phyloP scores from a whole-genome alignment of 2,329 filamentous ascomycete genomes.

The Trichoderma guizhouense region DNA sequence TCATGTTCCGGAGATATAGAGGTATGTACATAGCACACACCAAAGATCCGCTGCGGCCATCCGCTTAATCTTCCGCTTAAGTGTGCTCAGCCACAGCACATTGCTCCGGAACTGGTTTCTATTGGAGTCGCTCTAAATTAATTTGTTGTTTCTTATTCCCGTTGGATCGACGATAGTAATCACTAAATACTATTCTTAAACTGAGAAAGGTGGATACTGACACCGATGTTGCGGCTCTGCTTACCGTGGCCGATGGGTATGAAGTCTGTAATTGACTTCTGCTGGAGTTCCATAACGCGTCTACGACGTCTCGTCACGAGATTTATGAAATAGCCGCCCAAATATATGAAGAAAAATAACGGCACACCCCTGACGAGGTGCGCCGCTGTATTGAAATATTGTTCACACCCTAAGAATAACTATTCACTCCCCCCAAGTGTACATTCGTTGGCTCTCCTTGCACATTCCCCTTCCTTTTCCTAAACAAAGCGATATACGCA shows the following conservation, averaged over 20 bases:
- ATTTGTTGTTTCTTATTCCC: background rate
- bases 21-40: background rate
- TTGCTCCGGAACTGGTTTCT: background rate
- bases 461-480: constrained; percentile 1
- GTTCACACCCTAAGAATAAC: constrained; percentile 16
- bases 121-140: background rate
- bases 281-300: background rate
- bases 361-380: background rate
- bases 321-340: background rate
- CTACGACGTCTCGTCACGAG: background rate
- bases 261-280: background rate
- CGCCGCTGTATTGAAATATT: constrained; percentile 10
- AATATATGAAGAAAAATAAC: background rate
- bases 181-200: background rate
- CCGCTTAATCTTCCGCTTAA: background rate
- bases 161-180: background rate
- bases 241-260: background rate
- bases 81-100: constrained; percentile 9
- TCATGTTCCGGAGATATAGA: background rate
- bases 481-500: background rate
- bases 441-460: constrained; percentile 12
- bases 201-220: background rate
- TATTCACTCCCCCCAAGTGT: constrained; percentile 10
- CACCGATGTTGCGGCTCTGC: background rate
- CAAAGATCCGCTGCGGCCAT: background rate